phyloP scores from a whole-genome alignment of 805 yeast genomes.

The Barnettozyma botsteinii region DNA sequence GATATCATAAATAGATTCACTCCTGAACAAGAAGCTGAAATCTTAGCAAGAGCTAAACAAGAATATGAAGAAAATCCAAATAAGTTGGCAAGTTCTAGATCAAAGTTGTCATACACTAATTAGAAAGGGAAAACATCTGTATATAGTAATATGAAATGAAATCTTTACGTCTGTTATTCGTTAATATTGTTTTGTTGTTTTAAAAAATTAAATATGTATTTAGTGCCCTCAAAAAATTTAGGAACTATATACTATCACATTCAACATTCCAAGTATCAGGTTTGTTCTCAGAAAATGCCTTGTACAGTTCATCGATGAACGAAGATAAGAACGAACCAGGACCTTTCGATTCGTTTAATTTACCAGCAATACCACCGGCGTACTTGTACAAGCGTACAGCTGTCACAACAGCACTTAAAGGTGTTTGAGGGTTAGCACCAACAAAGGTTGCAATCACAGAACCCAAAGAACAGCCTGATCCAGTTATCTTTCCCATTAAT shows the following conservation, averaged over 20 bases:
- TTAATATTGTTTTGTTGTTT: no score
- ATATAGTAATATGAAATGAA: conserved; percentile 1
- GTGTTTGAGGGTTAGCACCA: conserved; percentile 10
- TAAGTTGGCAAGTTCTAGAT: conserved; percentile 55
- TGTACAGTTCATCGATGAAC: conserved; percentile 12
- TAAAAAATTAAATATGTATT: no score
- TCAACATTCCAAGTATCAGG: conserved; percentile 10
- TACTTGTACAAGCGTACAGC: conserved; percentile 16
- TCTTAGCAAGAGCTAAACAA: conserved; percentile 44
- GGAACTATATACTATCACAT: background rate
- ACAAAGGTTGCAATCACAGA: conserved; percentile 53
- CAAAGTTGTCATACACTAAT: conserved; percentile 44
- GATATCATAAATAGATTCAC: conserved; percentile 70
- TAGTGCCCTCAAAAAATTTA: no score
- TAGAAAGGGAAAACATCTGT: conserved; percentile 13
- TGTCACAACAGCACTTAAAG: conserved; percentile 12
- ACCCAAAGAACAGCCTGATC: conserved; percentile 81
- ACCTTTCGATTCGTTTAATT: conserved; percentile 4
- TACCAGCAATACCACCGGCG: conserved; percentile 16
- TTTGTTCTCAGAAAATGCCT: conserved; percentile 1
- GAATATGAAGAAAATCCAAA: conserved; percentile 38
- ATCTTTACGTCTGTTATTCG: background rate
- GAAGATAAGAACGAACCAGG: conserved; percentile 14
- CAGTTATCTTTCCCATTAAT: conserved; percentile 66
- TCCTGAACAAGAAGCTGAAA: conserved; percentile 51